phyloP scores from a whole-genome alignment of 495 filamentous ascomycete species.

The Ramalina peruviana region DNA sequence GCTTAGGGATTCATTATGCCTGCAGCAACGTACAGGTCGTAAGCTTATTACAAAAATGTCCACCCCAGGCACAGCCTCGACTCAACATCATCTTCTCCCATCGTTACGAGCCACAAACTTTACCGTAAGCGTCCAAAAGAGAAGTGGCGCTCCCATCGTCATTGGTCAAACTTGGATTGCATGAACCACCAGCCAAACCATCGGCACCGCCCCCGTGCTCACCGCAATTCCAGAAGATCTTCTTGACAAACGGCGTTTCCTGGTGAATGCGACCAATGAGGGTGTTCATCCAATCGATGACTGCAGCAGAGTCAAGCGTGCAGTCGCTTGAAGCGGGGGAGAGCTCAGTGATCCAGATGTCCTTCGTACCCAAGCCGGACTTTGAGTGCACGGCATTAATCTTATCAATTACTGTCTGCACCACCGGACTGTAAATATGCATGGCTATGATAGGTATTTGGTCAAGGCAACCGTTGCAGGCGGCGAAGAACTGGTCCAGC shows the following conservation, averaged over 20 bases:
- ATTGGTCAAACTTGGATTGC: constrained; percentile 16
- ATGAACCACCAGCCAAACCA: neutral
- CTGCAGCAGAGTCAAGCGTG: neutral
- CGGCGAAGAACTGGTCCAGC: constrained; percentile 8
- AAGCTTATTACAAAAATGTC: too few species aligned
- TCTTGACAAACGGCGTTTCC: constrained; percentile 9
- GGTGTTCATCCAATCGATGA: constrained; percentile 7
- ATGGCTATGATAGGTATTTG: constrained; percentile 10
- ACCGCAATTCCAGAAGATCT: constrained; percentile 18
- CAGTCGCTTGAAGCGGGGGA: constrained; percentile 6
- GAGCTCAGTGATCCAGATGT: constrained; percentile 18
- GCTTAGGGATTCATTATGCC: too few species aligned
- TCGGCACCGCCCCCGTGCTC: neutral
- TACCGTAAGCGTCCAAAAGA: constrained; percentile 8
- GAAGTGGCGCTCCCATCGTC: constrained; percentile 9
- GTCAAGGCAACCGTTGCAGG: constrained; percentile 12
- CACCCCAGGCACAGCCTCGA: neutral
- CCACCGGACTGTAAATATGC: constrained; percentile 11
- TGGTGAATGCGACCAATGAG: too few species aligned
- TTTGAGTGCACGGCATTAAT: constrained; percentile 6
- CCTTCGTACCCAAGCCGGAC: constrained; percentile 2
- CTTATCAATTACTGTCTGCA: constrained; percentile 1
- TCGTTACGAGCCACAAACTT: neutral
- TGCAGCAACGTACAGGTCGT: too few species aligned
- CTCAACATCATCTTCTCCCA: neutral